Evolutionary conservation across 2,329 filamentous ascomycete species (phyloP).

Genomic region (Trichoderma gracile): DNA sequence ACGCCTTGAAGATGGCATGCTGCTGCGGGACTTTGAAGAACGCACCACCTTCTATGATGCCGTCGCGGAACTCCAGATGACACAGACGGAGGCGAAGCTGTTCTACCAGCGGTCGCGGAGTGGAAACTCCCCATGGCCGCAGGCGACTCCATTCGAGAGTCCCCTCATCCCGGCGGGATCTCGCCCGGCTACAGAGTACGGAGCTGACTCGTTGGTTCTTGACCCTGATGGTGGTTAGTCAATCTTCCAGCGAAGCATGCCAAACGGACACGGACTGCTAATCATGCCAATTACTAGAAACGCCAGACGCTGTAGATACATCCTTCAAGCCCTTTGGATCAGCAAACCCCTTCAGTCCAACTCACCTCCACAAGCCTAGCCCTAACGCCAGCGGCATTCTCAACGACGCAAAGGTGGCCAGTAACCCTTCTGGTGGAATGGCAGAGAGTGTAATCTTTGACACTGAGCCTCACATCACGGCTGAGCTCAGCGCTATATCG

Average conservation of each 20-base stretch:
- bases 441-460: slow-evolving; percentile 68
- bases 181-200: slow-evolving; percentile 41
- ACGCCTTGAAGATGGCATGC: slow-evolving; percentile 55
- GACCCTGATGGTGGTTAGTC: slow-evolving; percentile 34
- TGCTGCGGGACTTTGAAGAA: slow-evolving; percentile 60
- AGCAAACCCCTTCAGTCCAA: background rate
- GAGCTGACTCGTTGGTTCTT: slow-evolving; percentile 40
- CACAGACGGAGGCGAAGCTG: slow-evolving; percentile 88
- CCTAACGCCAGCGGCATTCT: slow-evolving; percentile 45
- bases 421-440: slow-evolving; percentile 53
- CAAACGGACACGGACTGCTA: slow-evolving; percentile 7
- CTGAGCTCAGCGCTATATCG: slow-evolving; percentile 84
- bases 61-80: slow-evolving; percentile 90
- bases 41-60: slow-evolving; percentile 92
- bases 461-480: slow-evolving; percentile 75
- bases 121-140: slow-evolving; percentile 42
- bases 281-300: slow-evolving; percentile 23
- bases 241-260: slow-evolving; percentile 2
- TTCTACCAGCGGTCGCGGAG: slow-evolving; percentile 75
- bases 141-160: slow-evolving; percentile 49
- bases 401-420: slow-evolving; percentile 38
- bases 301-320: slow-evolving; percentile 21
- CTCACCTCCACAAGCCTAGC: background rate
- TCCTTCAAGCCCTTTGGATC: slow-evolving; percentile 11
- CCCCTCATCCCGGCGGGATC: slow-evolving; percentile 45